These are phyloP conservation scores for Chenopodium formosanum DNA, from an alignment of 148 eudicot species.

Conservation along the genomic window DNA sequence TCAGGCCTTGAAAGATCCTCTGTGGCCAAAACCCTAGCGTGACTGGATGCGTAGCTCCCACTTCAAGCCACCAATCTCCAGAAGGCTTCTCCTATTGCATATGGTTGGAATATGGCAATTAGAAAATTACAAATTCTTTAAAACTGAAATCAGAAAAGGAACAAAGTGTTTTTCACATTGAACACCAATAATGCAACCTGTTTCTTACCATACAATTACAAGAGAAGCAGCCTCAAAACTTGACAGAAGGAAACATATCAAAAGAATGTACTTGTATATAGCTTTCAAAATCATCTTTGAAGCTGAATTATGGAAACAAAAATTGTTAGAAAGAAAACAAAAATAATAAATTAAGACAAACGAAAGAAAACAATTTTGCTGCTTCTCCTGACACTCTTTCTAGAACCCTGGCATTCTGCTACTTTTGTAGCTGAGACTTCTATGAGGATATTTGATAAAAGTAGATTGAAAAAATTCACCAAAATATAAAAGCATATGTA, in stretches of 20 bases:
- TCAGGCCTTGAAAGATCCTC: constrained; percentile 9
- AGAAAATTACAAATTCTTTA: not conserved
- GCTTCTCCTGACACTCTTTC: not conserved
- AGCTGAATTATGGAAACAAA: not conserved
- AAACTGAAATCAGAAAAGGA: too few relatives aligned
- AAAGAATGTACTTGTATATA: not conserved
- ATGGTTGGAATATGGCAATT: not conserved
- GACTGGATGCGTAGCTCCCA: not conserved
- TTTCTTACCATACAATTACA: not conserved
- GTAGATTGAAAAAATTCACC: not conserved
- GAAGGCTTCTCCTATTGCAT: constrained; percentile 3
- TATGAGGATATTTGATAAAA: not conserved
- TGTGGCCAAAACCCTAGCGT: constrained; percentile 25
- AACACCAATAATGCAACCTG: not conserved
- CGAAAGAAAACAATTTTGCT: not conserved
- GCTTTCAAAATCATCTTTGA: not conserved
- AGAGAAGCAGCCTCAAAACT: not conserved
- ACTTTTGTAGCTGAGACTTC: not conserved
- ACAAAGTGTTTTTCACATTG: too few relatives aligned
- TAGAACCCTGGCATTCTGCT: not conserved
- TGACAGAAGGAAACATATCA: not conserved
- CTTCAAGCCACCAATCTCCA: constrained; percentile 15
- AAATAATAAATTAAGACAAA: too few relatives aligned
- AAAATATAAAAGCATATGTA: too few relatives aligned
- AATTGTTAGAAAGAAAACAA: not conserved